Percentiles rank a stretch among this genome's conserved stretches.
phyloP scores from a whole-genome alignment of 2,329 filamentous ascomycete species.

The Aspergillus ochraceus region DNA sequence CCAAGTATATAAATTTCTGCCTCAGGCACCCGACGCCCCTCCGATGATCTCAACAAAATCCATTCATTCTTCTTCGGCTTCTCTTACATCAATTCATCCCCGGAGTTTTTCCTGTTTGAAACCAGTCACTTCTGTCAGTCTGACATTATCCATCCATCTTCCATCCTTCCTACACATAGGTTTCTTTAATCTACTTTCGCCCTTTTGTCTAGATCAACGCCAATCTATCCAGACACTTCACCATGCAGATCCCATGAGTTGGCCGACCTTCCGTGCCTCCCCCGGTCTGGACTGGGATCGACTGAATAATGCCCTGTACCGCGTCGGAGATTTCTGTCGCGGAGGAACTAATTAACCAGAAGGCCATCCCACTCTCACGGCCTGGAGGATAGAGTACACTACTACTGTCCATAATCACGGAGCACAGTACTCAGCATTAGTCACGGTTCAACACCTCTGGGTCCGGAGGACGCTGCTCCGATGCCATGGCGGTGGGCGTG shows the following conservation, averaged over 20 bases:
- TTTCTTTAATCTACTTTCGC: too few relatives aligned
- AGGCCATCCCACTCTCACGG: neutral
- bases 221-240: neutral
- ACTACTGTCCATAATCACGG: neutral
- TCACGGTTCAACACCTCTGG: neutral
- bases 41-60: neutral
- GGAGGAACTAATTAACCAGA: too few relatives aligned
- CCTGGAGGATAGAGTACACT: too few relatives aligned
- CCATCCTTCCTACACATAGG: too few relatives aligned
- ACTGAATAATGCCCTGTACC: neutral
- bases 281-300: neutral
- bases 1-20: too few relatives aligned
- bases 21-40: too few relatives aligned
- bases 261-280: too few relatives aligned
- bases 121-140: too few relatives aligned
- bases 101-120: neutral
- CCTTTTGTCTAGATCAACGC: neutral
- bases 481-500: neutral
- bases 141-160: neutral
- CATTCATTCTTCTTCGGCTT: neutral
- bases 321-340: too few relatives aligned
- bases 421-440: neutral
- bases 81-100: neutral
- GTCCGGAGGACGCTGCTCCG: conserved; percentile 28
- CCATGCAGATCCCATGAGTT: neutral